Evolutionary conservation across 1,139 yeast genomes (phyloP).

Genomic region (Pichia sp.): DNA sequence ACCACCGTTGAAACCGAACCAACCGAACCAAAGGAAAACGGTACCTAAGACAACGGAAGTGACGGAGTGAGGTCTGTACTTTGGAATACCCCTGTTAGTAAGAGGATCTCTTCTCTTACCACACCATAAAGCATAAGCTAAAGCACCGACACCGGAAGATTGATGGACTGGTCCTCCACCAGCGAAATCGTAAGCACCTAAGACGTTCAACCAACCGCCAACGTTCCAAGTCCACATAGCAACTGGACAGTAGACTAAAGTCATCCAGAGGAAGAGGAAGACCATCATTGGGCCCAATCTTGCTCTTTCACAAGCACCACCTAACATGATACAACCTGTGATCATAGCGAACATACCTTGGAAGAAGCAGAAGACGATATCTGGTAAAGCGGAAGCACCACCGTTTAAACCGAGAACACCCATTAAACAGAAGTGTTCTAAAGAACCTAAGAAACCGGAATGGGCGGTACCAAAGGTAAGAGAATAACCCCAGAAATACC

Average conservation of each 20-base stretch:
- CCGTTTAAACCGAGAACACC: constrained; percentile 81
- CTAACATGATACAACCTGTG: constrained; percentile 90
- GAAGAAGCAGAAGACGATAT: constrained; percentile 81
- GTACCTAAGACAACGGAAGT: constrained; percentile 92
- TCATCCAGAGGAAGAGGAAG: constrained; percentile 88
- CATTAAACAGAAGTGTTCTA: constrained; percentile 76
- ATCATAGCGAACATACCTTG: constrained; percentile 97
- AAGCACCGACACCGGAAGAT: constrained; percentile 91
- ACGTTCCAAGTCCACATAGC: constrained; percentile 99
- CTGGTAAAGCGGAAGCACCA: constrained; percentile 67
- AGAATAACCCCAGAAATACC: constrained; percentile 98
- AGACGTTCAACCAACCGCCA: constrained; percentile 78
- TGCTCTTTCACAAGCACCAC: constrained; percentile 99
- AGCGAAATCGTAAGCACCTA: constrained; percentile 93
- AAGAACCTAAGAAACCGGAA: constrained; percentile 65
- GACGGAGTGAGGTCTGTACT: constrained; percentile 90
- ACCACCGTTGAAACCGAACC: constrained; percentile 99
- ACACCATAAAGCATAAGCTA: constrained; percentile 85
- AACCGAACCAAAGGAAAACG: constrained; percentile 93
- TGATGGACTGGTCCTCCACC: constrained; percentile 99
- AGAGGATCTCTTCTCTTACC: constrained; percentile 91
- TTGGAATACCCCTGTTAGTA: constrained; percentile 68
- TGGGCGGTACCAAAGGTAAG: constrained; percentile 75
- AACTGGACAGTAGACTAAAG: constrained; percentile 92
- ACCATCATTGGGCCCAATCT: constrained; percentile 95